Conservation (phyloP, 2,329 filamentous ascomycete genomes). For the Cladophialophora yegresii region DNA sequence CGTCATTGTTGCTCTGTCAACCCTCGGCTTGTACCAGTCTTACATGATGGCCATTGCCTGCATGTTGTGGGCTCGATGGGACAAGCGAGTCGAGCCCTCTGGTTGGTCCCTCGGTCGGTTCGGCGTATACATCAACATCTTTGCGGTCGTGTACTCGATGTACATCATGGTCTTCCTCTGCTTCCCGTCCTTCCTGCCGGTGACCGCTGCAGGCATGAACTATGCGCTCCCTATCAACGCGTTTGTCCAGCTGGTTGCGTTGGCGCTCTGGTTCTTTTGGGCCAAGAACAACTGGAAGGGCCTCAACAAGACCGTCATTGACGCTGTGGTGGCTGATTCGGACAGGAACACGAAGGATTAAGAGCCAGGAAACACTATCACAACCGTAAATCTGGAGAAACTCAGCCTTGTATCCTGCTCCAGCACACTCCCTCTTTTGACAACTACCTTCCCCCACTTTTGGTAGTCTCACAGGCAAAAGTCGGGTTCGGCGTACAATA, state of each 20-base stretch:
- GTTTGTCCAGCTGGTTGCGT: conserved; percentile 32
- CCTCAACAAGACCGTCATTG: conserved; percentile 27
- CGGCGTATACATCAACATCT: conserved; percentile 42
- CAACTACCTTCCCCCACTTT: not conserved
- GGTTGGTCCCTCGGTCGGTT: conserved; percentile 34
- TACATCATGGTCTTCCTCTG: conserved; percentile 40
- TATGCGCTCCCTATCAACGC: conserved; percentile 43
- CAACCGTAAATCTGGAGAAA: not conserved
- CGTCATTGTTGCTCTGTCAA: conserved; percentile 46
- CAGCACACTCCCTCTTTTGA: conserved; percentile 1
- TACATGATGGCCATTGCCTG: conserved; percentile 38
- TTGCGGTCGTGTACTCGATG: conserved; percentile 41
- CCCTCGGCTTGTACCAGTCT: conserved; percentile 43
- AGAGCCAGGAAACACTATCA: not conserved
- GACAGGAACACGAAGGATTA: conserved; percentile 29
- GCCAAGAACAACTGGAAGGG: conserved; percentile 31
- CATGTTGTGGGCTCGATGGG: conserved; percentile 36
- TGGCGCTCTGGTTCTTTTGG: conserved; percentile 30
- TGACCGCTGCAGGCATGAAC: conserved; percentile 43
- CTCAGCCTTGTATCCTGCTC: not conserved
- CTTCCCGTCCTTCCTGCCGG: conserved; percentile 42
- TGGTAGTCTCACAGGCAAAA: not conserved
- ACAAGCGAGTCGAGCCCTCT: conserved; percentile 12
- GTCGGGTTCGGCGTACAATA: not conserved
- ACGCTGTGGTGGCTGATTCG: conserved; percentile 26